phyloP scores from a whole-genome alignment of 805 yeast genomes.

The Starmerella cellae region DNA sequence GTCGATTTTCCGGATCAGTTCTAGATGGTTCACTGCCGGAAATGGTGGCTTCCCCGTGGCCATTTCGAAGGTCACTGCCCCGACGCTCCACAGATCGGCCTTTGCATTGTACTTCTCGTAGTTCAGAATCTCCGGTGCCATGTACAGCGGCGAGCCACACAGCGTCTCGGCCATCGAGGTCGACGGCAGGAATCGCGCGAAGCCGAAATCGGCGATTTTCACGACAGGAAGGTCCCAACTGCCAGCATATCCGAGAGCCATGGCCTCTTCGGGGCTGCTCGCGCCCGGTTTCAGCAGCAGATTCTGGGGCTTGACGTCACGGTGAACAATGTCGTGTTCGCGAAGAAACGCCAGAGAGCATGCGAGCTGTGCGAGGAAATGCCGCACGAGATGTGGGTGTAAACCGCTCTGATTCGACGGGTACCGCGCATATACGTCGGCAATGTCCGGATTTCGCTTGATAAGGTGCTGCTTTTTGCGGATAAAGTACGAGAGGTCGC shows the following conservation, averaged over 20 bases:
- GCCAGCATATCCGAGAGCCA: constrained; percentile 47
- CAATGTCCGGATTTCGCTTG: constrained; percentile 63
- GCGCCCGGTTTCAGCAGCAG: constrained; percentile 67
- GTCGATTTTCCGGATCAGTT: constrained; percentile 74
- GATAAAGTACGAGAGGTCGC: constrained; percentile 82
- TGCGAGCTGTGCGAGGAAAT: constrained; percentile 75
- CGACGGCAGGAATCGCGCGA: constrained; percentile 86
- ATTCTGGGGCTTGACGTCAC: constrained; percentile 94
- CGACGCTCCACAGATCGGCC: constrained; percentile 97
- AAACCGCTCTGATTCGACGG: constrained; percentile 72
- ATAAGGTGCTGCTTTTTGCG: constrained; percentile 59
- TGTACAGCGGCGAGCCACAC: constrained; percentile 94
- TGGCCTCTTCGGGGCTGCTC: constrained; percentile 47
- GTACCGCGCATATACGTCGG: constrained; percentile 60
- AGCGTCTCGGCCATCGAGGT: constrained; percentile 92
- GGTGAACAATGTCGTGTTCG: constrained; percentile 72
- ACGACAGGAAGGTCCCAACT: constrained; percentile 79
- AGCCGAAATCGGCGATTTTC: constrained; percentile 94
- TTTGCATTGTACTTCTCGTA: constrained; percentile 94
- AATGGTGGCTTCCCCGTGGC: constrained; percentile 94
- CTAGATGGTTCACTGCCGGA: constrained; percentile 85
- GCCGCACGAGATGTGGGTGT: constrained; percentile 62
- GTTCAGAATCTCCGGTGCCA: constrained; percentile 95
- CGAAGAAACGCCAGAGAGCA: constrained; percentile 75
- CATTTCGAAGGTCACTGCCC: constrained; percentile 93